These are phyloP conservation scores for Biscogniauxia sp. DNA, from an alignment of 2,329 filamentous ascomycete genomes.

Conservation along the genomic window DNA sequence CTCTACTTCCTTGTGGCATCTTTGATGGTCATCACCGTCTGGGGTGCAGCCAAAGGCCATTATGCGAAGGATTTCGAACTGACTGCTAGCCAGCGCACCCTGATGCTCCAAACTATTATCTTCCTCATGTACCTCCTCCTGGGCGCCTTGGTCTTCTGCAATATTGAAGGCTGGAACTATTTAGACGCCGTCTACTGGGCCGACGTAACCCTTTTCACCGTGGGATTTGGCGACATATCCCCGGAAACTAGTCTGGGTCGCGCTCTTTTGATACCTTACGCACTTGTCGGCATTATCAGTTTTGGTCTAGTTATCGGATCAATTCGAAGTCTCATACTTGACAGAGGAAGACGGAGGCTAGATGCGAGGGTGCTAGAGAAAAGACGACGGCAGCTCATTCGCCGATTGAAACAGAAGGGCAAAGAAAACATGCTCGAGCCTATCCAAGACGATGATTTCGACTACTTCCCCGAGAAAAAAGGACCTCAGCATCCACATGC, in stretches of 20 bases:
- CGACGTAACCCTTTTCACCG: slow-evolving; percentile 66
- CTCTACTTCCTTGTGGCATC: slow-evolving; percentile 78
- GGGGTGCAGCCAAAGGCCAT: slow-evolving; percentile 66
- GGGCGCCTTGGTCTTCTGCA: slow-evolving; percentile 72
- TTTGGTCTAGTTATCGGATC: slow-evolving; percentile 80
- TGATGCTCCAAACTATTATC: slow-evolving; percentile 87
- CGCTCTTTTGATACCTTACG: slow-evolving; percentile 77
- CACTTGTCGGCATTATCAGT: slow-evolving; percentile 79
- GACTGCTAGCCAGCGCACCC: slow-evolving; percentile 75
- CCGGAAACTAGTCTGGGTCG: slow-evolving; percentile 54
- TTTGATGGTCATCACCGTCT: slow-evolving; percentile 75
- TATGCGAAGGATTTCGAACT: slow-evolving; percentile 78
- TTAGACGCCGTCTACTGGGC: slow-evolving; percentile 79
- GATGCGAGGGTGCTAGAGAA: slow-evolving; percentile 60
- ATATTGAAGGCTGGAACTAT: slow-evolving; percentile 71
- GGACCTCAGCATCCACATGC: slow-evolving; percentile 22
- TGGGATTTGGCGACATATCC: slow-evolving; percentile 59
- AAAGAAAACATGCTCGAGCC: slow-evolving; percentile 50
- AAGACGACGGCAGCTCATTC: slow-evolving; percentile 49
- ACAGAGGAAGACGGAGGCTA: slow-evolving; percentile 54
- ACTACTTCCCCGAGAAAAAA: slow-evolving; percentile 15
- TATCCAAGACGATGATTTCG: slow-evolving; percentile 32
- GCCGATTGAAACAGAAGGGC: slow-evolving; percentile 43
- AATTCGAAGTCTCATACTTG: slow-evolving; percentile 65
- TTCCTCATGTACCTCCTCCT: slow-evolving; percentile 79